Percentiles rank a stretch among this genome's conserved stretches.
Conservation (phyloP, 495 filamentous ascomycete genomes). For the Aspergillus wentii region DNA sequence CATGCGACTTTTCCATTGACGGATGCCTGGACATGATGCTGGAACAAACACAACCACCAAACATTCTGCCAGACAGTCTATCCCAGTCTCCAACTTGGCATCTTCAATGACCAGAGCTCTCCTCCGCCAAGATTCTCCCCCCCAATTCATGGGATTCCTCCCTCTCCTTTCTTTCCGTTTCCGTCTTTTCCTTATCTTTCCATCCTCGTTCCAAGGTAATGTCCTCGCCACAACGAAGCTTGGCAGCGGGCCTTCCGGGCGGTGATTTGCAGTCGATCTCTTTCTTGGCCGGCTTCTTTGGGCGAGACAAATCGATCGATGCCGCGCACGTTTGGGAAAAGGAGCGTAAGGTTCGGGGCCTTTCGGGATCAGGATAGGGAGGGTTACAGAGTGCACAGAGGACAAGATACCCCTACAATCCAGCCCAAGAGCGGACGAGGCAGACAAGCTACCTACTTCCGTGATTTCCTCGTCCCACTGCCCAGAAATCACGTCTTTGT, state of each 20-base stretch:
- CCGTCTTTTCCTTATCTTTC: neutral
- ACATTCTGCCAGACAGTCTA: too few relatives aligned
- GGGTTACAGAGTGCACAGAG: too few relatives aligned
- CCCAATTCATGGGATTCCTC: neutral
- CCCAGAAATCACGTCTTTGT: too few relatives aligned
- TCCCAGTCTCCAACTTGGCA: too few relatives aligned
- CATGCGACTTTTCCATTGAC: too few relatives aligned
- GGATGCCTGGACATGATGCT: too few relatives aligned
- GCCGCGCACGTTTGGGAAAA: conserved; percentile 21
- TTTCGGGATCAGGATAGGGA: too few relatives aligned
- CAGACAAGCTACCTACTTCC: neutral
- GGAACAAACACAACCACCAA: too few relatives aligned
- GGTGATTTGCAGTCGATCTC: conserved; percentile 31
- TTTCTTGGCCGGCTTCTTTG: conserved; percentile 22
- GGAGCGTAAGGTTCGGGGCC: too few relatives aligned
- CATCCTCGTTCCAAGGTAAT: too few relatives aligned
- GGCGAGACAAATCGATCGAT: conserved; percentile 1
- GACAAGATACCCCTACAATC: too few relatives aligned
- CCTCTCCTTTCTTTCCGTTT: neutral
- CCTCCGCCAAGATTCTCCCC: neutral
- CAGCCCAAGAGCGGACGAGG: neutral
- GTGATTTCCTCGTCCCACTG: neutral
- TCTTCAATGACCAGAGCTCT: too few relatives aligned
- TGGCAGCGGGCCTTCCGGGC: conserved; percentile 30
- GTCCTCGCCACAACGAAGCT: conserved; percentile 30